Evolutionary conservation across 768 basidiomycete genomes (phyloP), one percentile per base, ranked within the genome.

Genomic region (Tephrocybe rancida): DNA sequence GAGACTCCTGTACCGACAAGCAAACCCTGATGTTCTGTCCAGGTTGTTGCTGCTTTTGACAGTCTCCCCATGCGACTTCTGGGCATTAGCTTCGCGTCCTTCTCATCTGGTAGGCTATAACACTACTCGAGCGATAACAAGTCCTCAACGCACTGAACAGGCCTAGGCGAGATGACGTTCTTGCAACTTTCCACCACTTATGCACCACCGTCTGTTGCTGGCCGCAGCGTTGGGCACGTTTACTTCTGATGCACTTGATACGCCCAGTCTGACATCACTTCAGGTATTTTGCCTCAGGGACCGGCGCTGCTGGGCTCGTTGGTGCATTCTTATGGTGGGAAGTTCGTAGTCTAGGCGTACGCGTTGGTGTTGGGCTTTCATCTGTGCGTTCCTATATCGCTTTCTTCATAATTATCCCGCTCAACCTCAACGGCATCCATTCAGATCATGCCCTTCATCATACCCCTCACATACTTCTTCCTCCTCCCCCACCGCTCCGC

Each of bases 301-400:
- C 96, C 0, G 96, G 96, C 1, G 92, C 90, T 4, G 96, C 96
- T 0, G 96, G 96, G 0, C 82, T 99, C 1, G 88, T 87, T 1
- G 96, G 96, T 6, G 94, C 96, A 0, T 88, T 90, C 34, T 64
- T 97, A 11, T 98, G 97, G 97, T 98, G 96, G 96, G 79, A 93
- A 58, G 73, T 98, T 3, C 78, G 97, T 18, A 82, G 84, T 1
- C 70, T 96, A 0, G 96, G 97, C 19, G 92, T 99, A 5, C 81
- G 85, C 39, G 62, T 75, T 10, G 97, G 95, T 1, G 85, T 98
- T 21, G 90, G 92, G 2, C 63, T 96, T 19, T 93, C 91, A 9
- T 82, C 91, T 13, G 92, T 92, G 64, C 32, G 88, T 66, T 11
- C 29, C 24, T 29, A 32, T 27, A 16, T 24, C 24, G 4, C 25